These are phyloP conservation scores for Colletotrichum liaoningense DNA, from an alignment of 2,329 filamentous ascomycete genomes.

Conservation along the genomic window DNA sequence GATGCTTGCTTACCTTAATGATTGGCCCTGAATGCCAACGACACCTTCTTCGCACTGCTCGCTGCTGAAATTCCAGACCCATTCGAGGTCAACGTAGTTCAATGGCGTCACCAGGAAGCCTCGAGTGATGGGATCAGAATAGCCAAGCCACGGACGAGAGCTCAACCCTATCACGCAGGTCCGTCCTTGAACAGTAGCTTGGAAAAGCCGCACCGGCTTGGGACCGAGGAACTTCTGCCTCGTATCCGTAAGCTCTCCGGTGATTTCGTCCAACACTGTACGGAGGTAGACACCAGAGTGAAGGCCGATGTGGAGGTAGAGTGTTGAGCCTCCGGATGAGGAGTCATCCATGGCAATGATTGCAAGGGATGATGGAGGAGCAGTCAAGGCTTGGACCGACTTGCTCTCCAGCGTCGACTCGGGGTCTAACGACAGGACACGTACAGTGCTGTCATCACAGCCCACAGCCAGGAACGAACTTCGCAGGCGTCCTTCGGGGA, in stretches of 20 bases:
- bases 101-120: constrained; percentile 93
- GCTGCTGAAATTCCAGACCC: constrained; percentile 96
- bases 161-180: constrained; percentile 90
- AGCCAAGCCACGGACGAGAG: constrained; percentile 95
- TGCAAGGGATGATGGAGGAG: constrained; percentile 86
- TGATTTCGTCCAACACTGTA: constrained; percentile 94
- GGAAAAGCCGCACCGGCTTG: constrained; percentile 89
- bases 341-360: constrained; percentile 98
- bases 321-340: constrained; percentile 85
- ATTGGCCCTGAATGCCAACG: constrained; percentile 91
- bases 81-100: constrained; percentile 88
- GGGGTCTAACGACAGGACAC: constrained; percentile 89
- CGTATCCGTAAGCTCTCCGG: constrained; percentile 94
- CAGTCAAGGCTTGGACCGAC: constrained; percentile 92
- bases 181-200: constrained; percentile 87
- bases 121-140: constrained; percentile 87
- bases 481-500: constrained; percentile 88
- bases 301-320: constrained; percentile 96
- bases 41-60: constrained; percentile 94
- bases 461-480: constrained; percentile 96
- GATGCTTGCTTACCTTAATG: constrained; percentile 74
- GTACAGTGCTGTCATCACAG: constrained; percentile 95
- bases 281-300: constrained; percentile 96
- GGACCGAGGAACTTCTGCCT: constrained; percentile 94
- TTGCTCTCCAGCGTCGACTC: constrained; percentile 93